Base-by-base conservation (phyloP, 176 grass and related monocot species). In the Ampelocalamus luodianensis region DNA sequence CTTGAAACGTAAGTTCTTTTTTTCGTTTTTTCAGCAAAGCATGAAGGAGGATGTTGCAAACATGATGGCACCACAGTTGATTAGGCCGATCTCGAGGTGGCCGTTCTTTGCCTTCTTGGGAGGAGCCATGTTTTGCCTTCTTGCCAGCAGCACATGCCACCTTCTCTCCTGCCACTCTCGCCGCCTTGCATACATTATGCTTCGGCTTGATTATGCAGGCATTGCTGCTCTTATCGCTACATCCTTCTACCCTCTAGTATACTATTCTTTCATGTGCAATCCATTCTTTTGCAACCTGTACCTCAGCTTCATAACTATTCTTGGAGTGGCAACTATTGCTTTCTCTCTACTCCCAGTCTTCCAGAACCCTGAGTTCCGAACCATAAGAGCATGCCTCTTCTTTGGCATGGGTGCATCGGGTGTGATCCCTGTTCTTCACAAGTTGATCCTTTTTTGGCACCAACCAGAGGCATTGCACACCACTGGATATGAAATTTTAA, bases 281-380 rank as follows among this genome's bases (percentile, higher is more conserved):
- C 94, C 94, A 55, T 91, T 97, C 77, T 97, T 92, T 60, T 94
- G 92, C 94, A 92, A 94, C 80, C 62, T 97, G 55, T 97, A 97
- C 54, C 92, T 97, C 60, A 87, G 92, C 58, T 76, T 76, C 64
- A 97, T 97, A 89, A 97, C 94, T 23, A 51, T 97, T 32, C 55
- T 94, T 56, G 94, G 94, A 22, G 39, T 94, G 45, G 90, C 94
- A 65, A 92, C 90, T 44, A 92, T 94, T 4, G 85, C 87, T 5
- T 89, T 87, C 46, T 97, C 94, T 34, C 76, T 97, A 15, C 87
- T 97, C 65, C 92, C 92, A 1, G 92, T 92, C 20, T 97, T 97
- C 83, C 94, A 97, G 76, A 94, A 74, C 80, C 92, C 94, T 0
- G 94, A 97, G 80, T 97, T 82, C 77, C 90, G 94, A 50, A 86